These are phyloP conservation scores for Carex parvula DNA, from an alignment of 176 grass and related monocot species.

Conservation along the genomic window DNA sequence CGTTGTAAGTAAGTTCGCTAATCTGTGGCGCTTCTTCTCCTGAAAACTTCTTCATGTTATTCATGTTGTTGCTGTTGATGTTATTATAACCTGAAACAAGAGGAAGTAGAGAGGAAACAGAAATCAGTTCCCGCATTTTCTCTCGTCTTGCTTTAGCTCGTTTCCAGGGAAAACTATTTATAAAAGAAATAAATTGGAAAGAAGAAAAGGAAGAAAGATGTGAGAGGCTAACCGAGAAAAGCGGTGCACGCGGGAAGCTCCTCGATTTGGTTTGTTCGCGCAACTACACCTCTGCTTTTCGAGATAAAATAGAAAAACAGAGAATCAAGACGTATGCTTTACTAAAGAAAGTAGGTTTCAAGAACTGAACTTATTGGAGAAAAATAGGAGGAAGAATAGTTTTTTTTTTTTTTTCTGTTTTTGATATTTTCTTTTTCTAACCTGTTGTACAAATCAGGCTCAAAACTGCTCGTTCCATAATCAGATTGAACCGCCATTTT, in stretches of 20 bases:
- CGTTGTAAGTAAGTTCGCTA: slow-evolving; percentile 27
- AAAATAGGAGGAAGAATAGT: background rate
- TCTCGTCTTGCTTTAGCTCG: background rate
- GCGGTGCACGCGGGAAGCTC: slow-evolving; percentile 19
- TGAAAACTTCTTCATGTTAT: slow-evolving; percentile 4
- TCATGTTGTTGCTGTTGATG: background rate
- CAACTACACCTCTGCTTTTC: background rate
- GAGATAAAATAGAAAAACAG: slow-evolving; percentile 23
- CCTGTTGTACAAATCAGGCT: slow-evolving; percentile 19
- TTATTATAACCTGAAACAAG: slow-evolving; percentile 18
- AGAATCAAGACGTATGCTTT: background rate
- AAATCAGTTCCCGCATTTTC: slow-evolving; percentile 22
- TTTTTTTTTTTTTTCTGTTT: background rate
- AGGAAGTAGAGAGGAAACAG: slow-evolving; percentile 20
- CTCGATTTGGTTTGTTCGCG: background rate
- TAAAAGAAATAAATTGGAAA: background rate
- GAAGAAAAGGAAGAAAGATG: background rate
- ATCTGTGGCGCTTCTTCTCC: slow-evolving; percentile 17
- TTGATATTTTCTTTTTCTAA: background rate
- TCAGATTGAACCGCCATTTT: slow-evolving; percentile 25
- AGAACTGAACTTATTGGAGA: background rate
- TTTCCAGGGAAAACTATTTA: background rate
- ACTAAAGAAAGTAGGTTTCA: slow-evolving; percentile 8
- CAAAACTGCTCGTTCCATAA: background rate
- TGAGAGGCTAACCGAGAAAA: slow-evolving; percentile 14